Percentiles rank a stretch among this genome's conserved stretches.
Evolutionary conservation across 2,329 filamentous ascomycete species (phyloP).

Genomic region (Colletotrichum truncatum): DNA sequence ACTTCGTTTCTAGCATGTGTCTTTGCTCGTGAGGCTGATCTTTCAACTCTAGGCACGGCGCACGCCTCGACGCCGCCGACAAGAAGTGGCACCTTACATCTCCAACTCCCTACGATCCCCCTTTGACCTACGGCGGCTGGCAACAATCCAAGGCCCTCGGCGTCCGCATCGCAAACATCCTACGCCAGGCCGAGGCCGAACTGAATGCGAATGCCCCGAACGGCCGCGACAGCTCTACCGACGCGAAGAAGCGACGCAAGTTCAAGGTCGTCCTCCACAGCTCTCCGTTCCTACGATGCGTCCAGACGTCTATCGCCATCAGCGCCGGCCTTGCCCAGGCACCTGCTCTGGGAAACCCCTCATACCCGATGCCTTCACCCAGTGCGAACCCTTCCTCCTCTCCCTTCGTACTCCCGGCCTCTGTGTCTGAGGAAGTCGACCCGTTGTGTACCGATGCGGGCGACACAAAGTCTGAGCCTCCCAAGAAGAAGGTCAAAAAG

Average conservation of each 20-base stretch:
- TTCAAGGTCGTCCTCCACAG: slow-evolving; percentile 88
- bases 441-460: slow-evolving; percentile 27
- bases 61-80: slow-evolving; percentile 92
- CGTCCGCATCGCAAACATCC: slow-evolving; percentile 80
- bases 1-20: not conserved
- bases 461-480: slow-evolving; percentile 3
- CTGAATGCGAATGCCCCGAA: slow-evolving; percentile 39
- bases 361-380: slow-evolving; percentile 43
- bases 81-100: slow-evolving; percentile 95
- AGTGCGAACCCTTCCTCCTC: slow-evolving; percentile 27
- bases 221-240: slow-evolving; percentile 31
- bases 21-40: slow-evolving; percentile 1
- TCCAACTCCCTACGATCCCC: slow-evolving; percentile 93
- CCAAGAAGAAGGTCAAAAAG: slow-evolving; percentile 53
- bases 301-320: slow-evolving; percentile 91
- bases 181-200: slow-evolving; percentile 61
- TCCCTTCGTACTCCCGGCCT: slow-evolving; percentile 21
- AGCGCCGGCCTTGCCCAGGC: slow-evolving; percentile 83
- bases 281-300: slow-evolving; percentile 92
- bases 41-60: slow-evolving; percentile 77
- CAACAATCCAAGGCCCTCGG: slow-evolving; percentile 85
- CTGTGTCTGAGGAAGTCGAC: slow-evolving; percentile 17
- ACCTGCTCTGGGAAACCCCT: slow-evolving; percentile 40
- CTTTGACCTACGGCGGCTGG: slow-evolving; percentile 94
- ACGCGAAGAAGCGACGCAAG: slow-evolving; percentile 59